Conservation (phyloP, 441 rosid species). For the Rhodomyrtus psidioides region DNA sequence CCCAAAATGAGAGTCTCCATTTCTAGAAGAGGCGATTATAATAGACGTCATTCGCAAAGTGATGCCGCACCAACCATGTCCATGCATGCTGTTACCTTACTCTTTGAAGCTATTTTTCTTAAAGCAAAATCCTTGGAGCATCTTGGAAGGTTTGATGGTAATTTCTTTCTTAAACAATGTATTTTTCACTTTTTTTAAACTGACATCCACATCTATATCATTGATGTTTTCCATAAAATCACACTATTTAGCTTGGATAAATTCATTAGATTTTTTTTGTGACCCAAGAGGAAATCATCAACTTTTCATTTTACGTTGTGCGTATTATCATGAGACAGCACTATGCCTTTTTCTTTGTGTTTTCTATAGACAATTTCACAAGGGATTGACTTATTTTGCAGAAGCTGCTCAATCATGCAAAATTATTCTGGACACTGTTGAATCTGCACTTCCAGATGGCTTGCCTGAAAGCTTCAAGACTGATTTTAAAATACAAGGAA, state of each 20-base stretch:
- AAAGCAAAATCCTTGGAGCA: constrained; percentile 62
- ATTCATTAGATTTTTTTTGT: not conserved
- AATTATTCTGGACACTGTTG: constrained; percentile 72
- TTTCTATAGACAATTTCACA: not conserved
- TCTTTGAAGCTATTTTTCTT: constrained; percentile 65
- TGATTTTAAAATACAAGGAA: constrained; percentile 68
- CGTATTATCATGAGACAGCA: not conserved
- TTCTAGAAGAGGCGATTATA: constrained; percentile 41
- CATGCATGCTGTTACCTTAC: constrained; percentile 64
- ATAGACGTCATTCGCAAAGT: constrained; percentile 45
- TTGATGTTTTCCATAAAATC: not conserved
- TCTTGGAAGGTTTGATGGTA: constrained; percentile 65
- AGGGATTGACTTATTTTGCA: constrained; percentile 27
- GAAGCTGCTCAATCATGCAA: constrained; percentile 89
- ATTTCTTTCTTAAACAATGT: not conserved
- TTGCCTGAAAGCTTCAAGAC: constrained; percentile 58
- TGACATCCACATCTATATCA: not conserved
- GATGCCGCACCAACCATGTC: constrained; percentile 52
- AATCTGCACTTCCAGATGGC: constrained; percentile 73
- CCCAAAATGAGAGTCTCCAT: constrained; percentile 54
- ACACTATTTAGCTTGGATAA: not conserved
- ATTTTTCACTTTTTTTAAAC: not conserved
- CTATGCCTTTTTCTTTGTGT: constrained; percentile 1
- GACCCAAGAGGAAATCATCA: not conserved
- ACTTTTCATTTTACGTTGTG: not conserved